Evolutionary conservation across 768 basidiomycete genomes (phyloP), one percentile per base, ranked within the genome.

Genomic region (Cantharellus anzutake): DNA sequence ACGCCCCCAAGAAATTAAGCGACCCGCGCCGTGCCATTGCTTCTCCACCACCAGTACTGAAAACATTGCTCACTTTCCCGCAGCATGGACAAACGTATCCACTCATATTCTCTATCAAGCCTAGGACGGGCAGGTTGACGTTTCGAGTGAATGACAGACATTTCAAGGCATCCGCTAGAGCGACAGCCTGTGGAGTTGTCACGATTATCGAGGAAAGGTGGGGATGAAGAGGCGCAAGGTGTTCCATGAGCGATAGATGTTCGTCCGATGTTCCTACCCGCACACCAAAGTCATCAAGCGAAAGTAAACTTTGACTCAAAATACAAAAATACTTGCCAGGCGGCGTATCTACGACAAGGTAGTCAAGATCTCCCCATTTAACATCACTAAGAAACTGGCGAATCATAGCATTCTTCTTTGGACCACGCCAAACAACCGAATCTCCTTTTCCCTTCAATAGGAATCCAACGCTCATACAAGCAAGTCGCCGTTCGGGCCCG

Each of bases 351-450:
- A 96, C 83, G 59, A 97, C 78, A 59, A 97, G 76, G 73, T 86
- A 94, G 69, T 97, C 92, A 60, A 94, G 74, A 48, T 88, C 82
- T 52, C 89, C 92, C 92, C 92, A 97, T 63, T 88, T 74, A n/a
- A 96, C 92, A 65, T 97, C 89, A 65, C 82, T 81, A 68, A 96
- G 70, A 69, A 97, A 96, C 73, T 97, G 93, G 67, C 90, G 75
- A 65, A 97, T 94, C 92, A 96, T 96, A 60, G 85, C 93, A 65
- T 93, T 93, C 76, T 96, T 97, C 76, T 96, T 98, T 55, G 96
- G 96, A 0, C 96, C 96, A 67, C 96, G 74, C 96, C 96, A 99
- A 1, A 99, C 89, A 52, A 99, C 91, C 14, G 88, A 89, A 68
- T 98, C 93, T 29, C 82, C 84, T 67, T 82, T 83, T 67, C 83